Conservation (phyloP, 106 monocot genomes). For the Phalaenopsis aphrodite region DNA sequence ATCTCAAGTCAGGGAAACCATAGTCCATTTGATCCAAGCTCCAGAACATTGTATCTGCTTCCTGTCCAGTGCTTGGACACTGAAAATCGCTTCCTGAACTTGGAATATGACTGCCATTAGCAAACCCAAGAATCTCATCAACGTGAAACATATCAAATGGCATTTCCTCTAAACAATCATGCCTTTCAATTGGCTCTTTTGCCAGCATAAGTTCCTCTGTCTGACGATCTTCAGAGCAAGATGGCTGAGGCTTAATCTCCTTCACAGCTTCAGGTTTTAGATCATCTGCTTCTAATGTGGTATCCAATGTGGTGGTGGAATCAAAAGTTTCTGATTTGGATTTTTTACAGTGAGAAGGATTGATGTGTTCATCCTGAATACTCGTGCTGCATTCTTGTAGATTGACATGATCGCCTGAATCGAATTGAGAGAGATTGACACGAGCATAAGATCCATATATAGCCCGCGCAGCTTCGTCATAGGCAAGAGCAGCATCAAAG, state of each 20-base stretch:
- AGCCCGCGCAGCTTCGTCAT: constrained; percentile 40
- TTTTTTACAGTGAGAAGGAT: too few relatives aligned
- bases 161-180: background rate
- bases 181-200: background rate
- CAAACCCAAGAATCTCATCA: background rate
- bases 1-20: background rate
- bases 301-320: too few relatives aligned
- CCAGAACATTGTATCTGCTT: background rate
- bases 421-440: constrained; percentile 29
- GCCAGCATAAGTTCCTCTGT: background rate
- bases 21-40: background rate
- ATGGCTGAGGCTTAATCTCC: background rate
- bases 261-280: background rate
- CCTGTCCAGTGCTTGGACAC: background rate
- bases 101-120: background rate
- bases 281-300: too few relatives aligned
- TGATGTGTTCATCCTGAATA: background rate
- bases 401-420: background rate
- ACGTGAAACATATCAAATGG: background rate
- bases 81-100: background rate
- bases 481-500: constrained; percentile 42
- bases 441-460: constrained; percentile 44
- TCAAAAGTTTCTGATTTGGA: too few relatives aligned
- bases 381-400: background rate
- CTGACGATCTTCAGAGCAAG: background rate